phyloP scores from a whole-genome alignment of 768 basidiomycete genomes.

The Russula griseocarnosa region DNA sequence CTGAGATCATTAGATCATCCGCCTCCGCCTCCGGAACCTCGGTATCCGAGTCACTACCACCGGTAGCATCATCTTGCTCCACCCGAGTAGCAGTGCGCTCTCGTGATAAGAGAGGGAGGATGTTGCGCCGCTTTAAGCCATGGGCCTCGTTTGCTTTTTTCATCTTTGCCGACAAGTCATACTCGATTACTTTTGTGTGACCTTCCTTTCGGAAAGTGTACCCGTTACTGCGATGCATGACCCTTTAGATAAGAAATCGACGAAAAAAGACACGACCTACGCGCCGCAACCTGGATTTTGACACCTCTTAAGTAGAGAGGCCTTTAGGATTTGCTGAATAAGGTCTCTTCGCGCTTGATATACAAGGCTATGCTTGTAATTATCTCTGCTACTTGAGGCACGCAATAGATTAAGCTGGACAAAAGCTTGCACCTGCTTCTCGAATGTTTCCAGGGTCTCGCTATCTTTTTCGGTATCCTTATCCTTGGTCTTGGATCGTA shows the following conservation, averaged over 20 bases:
- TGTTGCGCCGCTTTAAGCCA: slow-evolving; percentile 67
- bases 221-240: slow-evolving; percentile 46
- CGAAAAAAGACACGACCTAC: slow-evolving; percentile 46
- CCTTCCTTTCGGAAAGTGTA: slow-evolving; percentile 95
- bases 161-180: slow-evolving; percentile 78
- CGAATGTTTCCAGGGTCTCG: slow-evolving; percentile 54
- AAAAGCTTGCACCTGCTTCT: slow-evolving; percentile 59
- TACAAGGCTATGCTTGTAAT: slow-evolving; percentile 84
- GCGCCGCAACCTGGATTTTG: slow-evolving; percentile 71
- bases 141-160: slow-evolving; percentile 54
- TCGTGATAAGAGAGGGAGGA: slow-evolving; percentile 51
- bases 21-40: slow-evolving; percentile 50
- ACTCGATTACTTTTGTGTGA: slow-evolving; percentile 90
- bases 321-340: slow-evolving; percentile 76
- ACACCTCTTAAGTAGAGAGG: slow-evolving; percentile 66
- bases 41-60: slow-evolving; percentile 44
- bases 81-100: slow-evolving; percentile 3
- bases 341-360: slow-evolving; percentile 82
- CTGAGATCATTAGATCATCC: slow-evolving; percentile 48
- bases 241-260: slow-evolving; percentile 1
- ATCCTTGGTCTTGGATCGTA: slow-evolving; percentile 38
- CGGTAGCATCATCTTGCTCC: slow-evolving; percentile 1
- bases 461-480: slow-evolving; percentile 41
- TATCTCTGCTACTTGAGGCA: slow-evolving; percentile 60
- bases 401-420: slow-evolving; percentile 49